Evolutionary conservation across 2,329 filamentous ascomycete genomes (phyloP).

Genomic region (Passalora sequoiae): DNA sequence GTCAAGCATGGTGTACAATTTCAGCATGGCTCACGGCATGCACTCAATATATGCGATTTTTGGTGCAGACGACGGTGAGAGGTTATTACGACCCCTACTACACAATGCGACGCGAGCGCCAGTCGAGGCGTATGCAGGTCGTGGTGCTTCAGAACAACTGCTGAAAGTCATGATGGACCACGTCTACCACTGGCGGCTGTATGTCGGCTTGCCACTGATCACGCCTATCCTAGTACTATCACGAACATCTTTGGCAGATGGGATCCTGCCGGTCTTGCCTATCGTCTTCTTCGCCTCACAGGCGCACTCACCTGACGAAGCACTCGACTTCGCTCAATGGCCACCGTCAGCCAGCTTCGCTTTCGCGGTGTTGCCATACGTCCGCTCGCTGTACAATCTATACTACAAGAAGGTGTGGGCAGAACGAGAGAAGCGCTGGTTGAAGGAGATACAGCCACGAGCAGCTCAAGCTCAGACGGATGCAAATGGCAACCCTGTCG

Average conservation of each 20-base stretch:
- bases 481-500: conserved; percentile 18
- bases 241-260: conserved; percentile 59
- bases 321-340: conserved; percentile 55
- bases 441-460: conserved; percentile 58
- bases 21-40: conserved; percentile 47
- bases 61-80: conserved; percentile 55
- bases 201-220: conserved; percentile 61
- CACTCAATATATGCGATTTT: conserved; percentile 63
- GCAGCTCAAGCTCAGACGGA: conserved; percentile 31
- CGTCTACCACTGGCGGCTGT: conserved; percentile 46
- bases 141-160: conserved; percentile 13
- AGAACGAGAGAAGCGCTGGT: conserved; percentile 55
- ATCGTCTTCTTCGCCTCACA: conserved; percentile 56
- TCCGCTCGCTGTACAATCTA: conserved; percentile 59
- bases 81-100: conserved; percentile 46
- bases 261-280: conserved; percentile 58
- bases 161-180: conserved; percentile 24
- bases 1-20: conserved; percentile 32
- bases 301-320: conserved; percentile 39
- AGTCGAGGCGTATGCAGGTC: conserved; percentile 21
- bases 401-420: conserved; percentile 58
- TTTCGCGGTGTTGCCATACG: conserved; percentile 61
- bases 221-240: conserved; percentile 64
- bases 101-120: conserved; percentile 20
- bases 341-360: conserved; percentile 62